Evolutionary conservation across 352 stramenopile species (phyloP).

Genomic region (Pythium graminicola): DNA sequence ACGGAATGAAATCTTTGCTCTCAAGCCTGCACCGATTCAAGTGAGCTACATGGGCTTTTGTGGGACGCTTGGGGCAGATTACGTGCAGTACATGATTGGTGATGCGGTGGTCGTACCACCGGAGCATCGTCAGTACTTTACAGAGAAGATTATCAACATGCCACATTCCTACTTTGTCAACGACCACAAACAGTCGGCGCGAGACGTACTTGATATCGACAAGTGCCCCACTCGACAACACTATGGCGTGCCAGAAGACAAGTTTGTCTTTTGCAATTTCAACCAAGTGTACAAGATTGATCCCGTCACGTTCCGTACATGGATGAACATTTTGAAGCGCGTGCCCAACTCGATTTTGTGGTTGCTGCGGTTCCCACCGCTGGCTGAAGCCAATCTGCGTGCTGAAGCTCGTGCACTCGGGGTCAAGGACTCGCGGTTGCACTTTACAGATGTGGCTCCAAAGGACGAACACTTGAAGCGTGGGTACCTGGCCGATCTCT

Average conservation of each 20-base stretch:
- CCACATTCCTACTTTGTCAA: constrained; percentile 92
- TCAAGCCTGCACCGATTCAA: constrained; percentile 86
- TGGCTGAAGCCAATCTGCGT: constrained; percentile 81
- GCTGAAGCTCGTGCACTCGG: constrained; percentile 71
- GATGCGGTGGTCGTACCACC: constrained; percentile 74
- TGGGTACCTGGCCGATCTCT: constrained; percentile 86
- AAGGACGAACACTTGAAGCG: constrained; percentile 90
- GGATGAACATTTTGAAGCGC: constrained; percentile 91
- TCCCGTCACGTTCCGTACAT: constrained; percentile 84
- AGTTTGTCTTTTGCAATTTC: constrained; percentile 95
- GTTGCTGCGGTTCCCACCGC: constrained; percentile 82
- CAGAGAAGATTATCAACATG: constrained; percentile 89
- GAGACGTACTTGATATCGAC: constrained; percentile 68
- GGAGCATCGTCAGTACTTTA: constrained; percentile 64
- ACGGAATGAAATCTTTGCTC: constrained; percentile 91
- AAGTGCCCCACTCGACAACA: constrained; percentile 71
- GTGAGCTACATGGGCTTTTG: constrained; percentile 89
- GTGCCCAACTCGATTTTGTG: constrained; percentile 89
- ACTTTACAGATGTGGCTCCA: constrained; percentile 82
- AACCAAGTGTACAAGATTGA: constrained; percentile 96
- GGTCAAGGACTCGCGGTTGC: constrained; percentile 54
- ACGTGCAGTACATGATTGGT: constrained; percentile 91
- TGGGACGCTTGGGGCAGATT: constrained; percentile 87
- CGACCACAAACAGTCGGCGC: constrained; percentile 85
- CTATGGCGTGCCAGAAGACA: constrained; percentile 89